Percentiles rank a stretch among this genome's conserved stretches.
Conservation (phyloP, 768 basidiomycete genomes). For the Rhodotorula kratochvilovae region DNA sequence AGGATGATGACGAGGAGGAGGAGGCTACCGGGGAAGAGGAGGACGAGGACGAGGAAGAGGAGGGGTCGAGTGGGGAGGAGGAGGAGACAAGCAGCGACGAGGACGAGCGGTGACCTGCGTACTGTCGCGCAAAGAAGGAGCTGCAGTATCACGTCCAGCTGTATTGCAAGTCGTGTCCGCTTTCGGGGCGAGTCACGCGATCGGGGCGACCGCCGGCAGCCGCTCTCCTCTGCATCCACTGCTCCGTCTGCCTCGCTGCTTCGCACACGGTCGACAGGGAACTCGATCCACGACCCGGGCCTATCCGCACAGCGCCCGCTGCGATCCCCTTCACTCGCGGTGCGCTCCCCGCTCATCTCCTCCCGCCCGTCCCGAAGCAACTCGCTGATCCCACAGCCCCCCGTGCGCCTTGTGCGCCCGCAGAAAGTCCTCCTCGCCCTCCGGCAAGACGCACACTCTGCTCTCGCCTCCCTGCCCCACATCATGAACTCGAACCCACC, state of each 20-base stretch:
- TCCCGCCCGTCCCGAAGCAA: not conserved
- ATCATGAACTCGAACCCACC: constrained; percentile 20
- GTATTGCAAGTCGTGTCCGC: too few relatives aligned
- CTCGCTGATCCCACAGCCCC: not conserved
- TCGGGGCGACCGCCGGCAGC: too few relatives aligned
- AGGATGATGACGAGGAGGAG: constrained; percentile 24
- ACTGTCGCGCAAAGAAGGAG: too few relatives aligned
- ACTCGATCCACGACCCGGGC: too few relatives aligned
- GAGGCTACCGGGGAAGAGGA: constrained; percentile 10
- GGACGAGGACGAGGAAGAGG: constrained; percentile 47
- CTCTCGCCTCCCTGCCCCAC: not conserved
- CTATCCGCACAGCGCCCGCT: too few relatives aligned
- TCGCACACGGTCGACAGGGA: too few relatives aligned
- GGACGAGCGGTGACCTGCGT: not conserved
- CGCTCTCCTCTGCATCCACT: too few relatives aligned
- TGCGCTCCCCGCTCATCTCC: not conserved
- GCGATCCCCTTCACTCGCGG: too few relatives aligned
- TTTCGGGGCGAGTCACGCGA: too few relatives aligned
- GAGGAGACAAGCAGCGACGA: not conserved
- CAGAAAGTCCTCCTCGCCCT: not conserved
- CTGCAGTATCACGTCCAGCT: too few relatives aligned
- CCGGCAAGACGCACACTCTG: too few relatives aligned
- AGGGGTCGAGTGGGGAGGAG: constrained; percentile 1
- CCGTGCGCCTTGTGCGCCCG: not conserved
- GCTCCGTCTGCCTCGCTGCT: too few relatives aligned